These are phyloP conservation scores for Hericium alpestre DNA, from an alignment of 768 basidiomycete genomes.

Conservation along the genomic window DNA sequence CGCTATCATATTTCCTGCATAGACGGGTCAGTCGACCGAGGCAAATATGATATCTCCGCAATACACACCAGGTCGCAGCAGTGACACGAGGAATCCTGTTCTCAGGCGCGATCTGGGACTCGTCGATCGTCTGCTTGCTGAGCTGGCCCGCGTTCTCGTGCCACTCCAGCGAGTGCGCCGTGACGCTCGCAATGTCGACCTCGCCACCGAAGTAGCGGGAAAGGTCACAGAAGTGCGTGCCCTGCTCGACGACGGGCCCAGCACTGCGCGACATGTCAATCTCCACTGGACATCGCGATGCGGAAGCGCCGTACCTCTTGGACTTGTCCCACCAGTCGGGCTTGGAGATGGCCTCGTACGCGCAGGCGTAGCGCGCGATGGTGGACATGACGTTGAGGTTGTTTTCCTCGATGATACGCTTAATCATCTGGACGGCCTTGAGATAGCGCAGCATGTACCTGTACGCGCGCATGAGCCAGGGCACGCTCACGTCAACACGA, in stretches of 20 bases:
- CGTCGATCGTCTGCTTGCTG: slow-evolving; percentile 74
- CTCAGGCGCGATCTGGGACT: slow-evolving; percentile 71
- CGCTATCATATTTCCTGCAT: slow-evolving; percentile 84
- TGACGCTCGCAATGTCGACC: slow-evolving; percentile 72
- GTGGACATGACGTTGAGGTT: slow-evolving; percentile 93
- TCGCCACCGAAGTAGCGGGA: slow-evolving; percentile 97
- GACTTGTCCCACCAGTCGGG: slow-evolving; percentile 93
- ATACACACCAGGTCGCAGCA: slow-evolving; percentile 70
- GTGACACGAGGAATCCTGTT: slow-evolving; percentile 93
- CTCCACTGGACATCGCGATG: background rate
- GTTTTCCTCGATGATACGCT: slow-evolving; percentile 89
- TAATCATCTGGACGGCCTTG: slow-evolving; percentile 93
- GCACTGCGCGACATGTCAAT: slow-evolving; percentile 31
- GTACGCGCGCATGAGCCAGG: background rate
- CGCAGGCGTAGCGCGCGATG: slow-evolving; percentile 87
- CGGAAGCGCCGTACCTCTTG: slow-evolving; percentile 36
- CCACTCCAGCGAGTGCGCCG: slow-evolving; percentile 87
- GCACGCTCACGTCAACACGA: background rate
- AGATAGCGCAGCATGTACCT: slow-evolving; percentile 93
- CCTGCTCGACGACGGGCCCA: slow-evolving; percentile 82
- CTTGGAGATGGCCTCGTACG: slow-evolving; percentile 71
- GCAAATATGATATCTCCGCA: background rate
- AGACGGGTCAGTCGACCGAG: background rate
- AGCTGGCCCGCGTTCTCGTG: slow-evolving; percentile 81
- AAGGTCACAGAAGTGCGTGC: slow-evolving; percentile 94